Base-by-base conservation (phyloP, 495 filamentous ascomycete species). In the Pyrenopolyporus hunteri region DNA sequence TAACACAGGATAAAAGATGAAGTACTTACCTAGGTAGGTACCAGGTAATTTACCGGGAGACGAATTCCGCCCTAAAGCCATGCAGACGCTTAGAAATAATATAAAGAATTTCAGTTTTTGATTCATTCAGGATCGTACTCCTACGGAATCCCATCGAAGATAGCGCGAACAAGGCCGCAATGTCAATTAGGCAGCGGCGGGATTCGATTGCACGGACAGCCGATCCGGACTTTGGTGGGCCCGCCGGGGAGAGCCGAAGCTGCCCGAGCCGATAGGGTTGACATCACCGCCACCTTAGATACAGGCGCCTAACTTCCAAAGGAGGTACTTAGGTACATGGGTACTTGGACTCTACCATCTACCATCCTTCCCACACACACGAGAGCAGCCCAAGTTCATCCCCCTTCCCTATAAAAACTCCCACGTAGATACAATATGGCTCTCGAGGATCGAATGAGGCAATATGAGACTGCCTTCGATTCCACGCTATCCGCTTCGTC, bases 401-500 rank as follows among this genome's bases (percentile, higher is more conserved):
- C 23, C 10, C 9, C 14, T 9, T 19, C 4, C 11, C 3, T 46
- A 4, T 20, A 43, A 44, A 35, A 36, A 35, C n/a, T n/a, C n/a
- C n/a, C n/a, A 2, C 1, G 8, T 17, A 31, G 1, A n/a, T 10
- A 39, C 19, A 37, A 16, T 2, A 52, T 57, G 54, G 25, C 43
- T 16, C 53, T 64, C 11, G 26, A 31, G 4, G 40, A 54, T 36
- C 60, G 60, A 9, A 58, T 64, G 60, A 58, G 43, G 19, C 47
- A 64, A 33, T 58, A 54, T 16, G 60, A 64, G 43, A 32, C 47
- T 3, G 13, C 13, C 0, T 54, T 39, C 20, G 53, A 58, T 6
- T 36, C 17, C 25, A 29, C 19, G 19, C 40, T 64, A 4, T 53
- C 60, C 13, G 26, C 48, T 8, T 57, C 53, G 2, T 36, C 37